phyloP scores from a whole-genome alignment of 768 basidiomycete species.

The Rhizopogon rudus region DNA sequence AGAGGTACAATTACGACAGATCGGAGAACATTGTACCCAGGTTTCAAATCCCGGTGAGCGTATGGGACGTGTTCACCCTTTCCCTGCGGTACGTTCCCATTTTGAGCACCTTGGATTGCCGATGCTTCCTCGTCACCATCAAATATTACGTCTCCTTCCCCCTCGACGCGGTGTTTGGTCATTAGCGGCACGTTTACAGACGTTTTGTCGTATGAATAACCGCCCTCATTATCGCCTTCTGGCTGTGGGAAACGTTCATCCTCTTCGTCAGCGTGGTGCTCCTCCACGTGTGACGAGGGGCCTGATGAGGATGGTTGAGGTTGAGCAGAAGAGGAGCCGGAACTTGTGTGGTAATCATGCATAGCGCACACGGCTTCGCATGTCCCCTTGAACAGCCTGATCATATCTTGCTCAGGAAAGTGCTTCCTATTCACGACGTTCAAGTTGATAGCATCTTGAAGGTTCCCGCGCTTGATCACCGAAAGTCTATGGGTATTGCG shows the following conservation, averaged over 20 bases:
- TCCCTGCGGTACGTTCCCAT: slow-evolving; percentile 30
- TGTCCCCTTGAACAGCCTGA: slow-evolving; percentile 88
- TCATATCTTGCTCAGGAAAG: slow-evolving; percentile 85
- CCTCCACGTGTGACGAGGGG: slow-evolving; percentile 19
- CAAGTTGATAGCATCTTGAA: slow-evolving; percentile 91
- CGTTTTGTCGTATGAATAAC: slow-evolving; percentile 60
- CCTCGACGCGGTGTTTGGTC: slow-evolving; percentile 44
- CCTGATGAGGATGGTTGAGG: slow-evolving; percentile 17
- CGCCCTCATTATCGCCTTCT: slow-evolving; percentile 69
- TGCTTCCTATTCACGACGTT: slow-evolving; percentile 78
- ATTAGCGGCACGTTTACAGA: slow-evolving; percentile 55
- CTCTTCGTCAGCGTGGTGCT: slow-evolving; percentile 41
- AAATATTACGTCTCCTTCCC: slow-evolving; percentile 63
- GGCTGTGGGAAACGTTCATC: slow-evolving; percentile 72
- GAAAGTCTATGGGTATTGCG: not conserved
- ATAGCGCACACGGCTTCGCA: slow-evolving; percentile 93
- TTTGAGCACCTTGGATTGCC: slow-evolving; percentile 35
- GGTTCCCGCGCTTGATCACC: slow-evolving; percentile 70
- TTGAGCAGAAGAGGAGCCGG: slow-evolving; percentile 15
- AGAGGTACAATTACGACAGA: not conserved
- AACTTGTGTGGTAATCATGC: slow-evolving; percentile 75
- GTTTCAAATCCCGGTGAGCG: slow-evolving; percentile 96
- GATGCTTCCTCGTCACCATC: slow-evolving; percentile 74
- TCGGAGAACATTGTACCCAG: slow-evolving; percentile 55
- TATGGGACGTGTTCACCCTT: slow-evolving; percentile 71